phyloP scores from a whole-genome alignment of 805 yeast species.

The Saccharomyces jurei region DNA sequence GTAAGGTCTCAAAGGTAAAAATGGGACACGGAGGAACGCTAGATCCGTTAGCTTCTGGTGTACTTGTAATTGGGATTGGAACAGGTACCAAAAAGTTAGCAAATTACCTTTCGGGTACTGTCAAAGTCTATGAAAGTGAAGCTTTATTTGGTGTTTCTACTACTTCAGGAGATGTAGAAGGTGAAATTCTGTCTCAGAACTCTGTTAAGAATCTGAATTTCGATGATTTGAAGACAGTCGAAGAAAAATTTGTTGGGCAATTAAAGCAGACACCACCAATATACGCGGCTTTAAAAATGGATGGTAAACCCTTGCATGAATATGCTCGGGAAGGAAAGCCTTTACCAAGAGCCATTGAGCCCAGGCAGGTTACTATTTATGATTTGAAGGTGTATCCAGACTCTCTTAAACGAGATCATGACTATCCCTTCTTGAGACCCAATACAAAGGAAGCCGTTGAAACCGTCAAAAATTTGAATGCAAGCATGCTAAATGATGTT shows the following conservation, averaged over 20 bases:
- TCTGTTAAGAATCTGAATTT: constrained; percentile 48
- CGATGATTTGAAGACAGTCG: constrained; percentile 42
- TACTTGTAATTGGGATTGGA: constrained; percentile 86
- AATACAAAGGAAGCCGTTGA: constrained; percentile 22
- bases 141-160: constrained; percentile 87
- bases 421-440: constrained; percentile 39
- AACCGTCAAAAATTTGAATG: constrained; percentile 27
- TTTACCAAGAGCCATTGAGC: constrained; percentile 73
- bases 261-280: constrained; percentile 90
- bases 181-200: constrained; percentile 59
- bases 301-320: constrained; percentile 89
- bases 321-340: constrained; percentile 86
- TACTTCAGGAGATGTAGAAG: constrained; percentile 90
- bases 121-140: constrained; percentile 72
- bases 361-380: constrained; percentile 59
- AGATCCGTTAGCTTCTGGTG: constrained; percentile 95
- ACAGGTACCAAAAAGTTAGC: constrained; percentile 77
- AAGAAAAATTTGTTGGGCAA: constrained; percentile 67
- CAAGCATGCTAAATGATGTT: constrained; percentile 57
- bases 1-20: constrained; percentile 53
- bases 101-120: constrained; percentile 62
- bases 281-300: constrained; percentile 86
- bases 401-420: constrained; percentile 47
- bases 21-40: constrained; percentile 98
- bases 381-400: constrained; percentile 44